phyloP scores from a whole-genome alignment of 805 yeast species.

The Saccharomycopsis fibuligera region DNA sequence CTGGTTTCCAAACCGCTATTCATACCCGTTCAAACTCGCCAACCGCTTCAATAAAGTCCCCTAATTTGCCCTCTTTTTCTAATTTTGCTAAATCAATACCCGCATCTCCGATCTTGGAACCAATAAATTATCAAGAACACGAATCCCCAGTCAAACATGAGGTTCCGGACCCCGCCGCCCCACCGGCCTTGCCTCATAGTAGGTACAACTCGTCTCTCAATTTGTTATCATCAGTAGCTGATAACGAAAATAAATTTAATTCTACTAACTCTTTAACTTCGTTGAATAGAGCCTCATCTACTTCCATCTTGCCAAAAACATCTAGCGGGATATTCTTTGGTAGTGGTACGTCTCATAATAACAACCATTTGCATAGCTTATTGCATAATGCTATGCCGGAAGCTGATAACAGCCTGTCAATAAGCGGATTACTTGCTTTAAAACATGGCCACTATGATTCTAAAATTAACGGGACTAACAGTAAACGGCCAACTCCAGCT shows the following conservation, averaged over 20 bases:
- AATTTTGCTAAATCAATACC: slow-evolving; percentile 15
- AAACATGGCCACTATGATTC: slow-evolving; percentile 16
- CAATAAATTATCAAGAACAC: neutral
- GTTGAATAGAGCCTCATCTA: neutral
- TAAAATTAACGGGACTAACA: neutral
- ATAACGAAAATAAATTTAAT: neutral
- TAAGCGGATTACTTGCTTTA: slow-evolving; percentile 18
- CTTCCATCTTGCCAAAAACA: slow-evolving; percentile 11
- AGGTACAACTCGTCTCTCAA: slow-evolving; percentile 7
- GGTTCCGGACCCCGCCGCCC: too few species aligned
- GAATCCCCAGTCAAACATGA: slow-evolving; percentile 1
- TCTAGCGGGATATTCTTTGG: slow-evolving; percentile 21
- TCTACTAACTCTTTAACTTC: slow-evolving; percentile 13
- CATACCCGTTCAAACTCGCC: slow-evolving; percentile 11
- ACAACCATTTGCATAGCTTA: neutral
- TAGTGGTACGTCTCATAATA: slow-evolving; percentile 2
- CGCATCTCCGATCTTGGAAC: slow-evolving; percentile 16
- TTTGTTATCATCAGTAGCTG: slow-evolving; percentile 9
- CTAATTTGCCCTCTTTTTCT: slow-evolving; percentile 16
- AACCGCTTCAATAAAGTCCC: slow-evolving; percentile 4
- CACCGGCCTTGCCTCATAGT: neutral
- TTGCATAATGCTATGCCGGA: neutral
- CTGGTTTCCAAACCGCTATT: slow-evolving; percentile 2
- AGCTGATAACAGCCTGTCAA: slow-evolving; percentile 7
- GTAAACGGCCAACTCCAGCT: neutral